A percentile compares a stretch with the other conserved stretches of the same genome.
Conservation (phyloP, 1,139 yeast genomes). For the Eremothecium sinecaudum region DNA sequence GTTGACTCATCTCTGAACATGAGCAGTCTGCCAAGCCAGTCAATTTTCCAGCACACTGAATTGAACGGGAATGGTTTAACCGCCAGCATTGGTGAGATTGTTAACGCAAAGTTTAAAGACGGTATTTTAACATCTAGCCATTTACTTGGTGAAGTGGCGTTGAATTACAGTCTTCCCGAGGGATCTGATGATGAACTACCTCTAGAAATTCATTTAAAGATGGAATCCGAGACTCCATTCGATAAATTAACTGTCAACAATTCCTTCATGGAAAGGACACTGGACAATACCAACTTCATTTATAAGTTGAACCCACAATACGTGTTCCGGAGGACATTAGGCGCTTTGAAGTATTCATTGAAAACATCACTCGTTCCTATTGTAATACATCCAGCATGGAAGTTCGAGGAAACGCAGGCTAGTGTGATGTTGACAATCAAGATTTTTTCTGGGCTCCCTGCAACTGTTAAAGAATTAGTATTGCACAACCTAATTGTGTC, state of each 20-base stretch:
- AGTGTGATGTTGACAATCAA: constrained; percentile 69
- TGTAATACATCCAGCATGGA: constrained; percentile 74
- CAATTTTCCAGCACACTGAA: constrained; percentile 44
- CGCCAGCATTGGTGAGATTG: constrained; percentile 72
- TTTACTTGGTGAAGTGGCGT: constrained; percentile 70
- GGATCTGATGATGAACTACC: constrained; percentile 29
- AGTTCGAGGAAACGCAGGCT: constrained; percentile 74
- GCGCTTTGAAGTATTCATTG: constrained; percentile 64
- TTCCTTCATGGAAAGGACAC: constrained; percentile 32
- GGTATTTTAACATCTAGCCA: constrained; percentile 51
- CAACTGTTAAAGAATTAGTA: constrained; percentile 36
- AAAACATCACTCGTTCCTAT: constrained; percentile 52
- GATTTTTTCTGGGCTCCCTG: constrained; percentile 33
- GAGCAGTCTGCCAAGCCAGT: constrained; percentile 18
- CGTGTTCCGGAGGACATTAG: constrained; percentile 50
- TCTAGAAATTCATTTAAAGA: constrained; percentile 30
- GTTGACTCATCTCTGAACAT: constrained; percentile 32
- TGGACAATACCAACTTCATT: constrained; percentile 19
- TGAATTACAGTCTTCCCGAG: constrained; percentile 42
- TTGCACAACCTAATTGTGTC: constrained; percentile 59
- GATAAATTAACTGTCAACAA: constrained; percentile 33
- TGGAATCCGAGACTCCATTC: constrained; percentile 25
- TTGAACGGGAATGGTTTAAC: constrained; percentile 51
- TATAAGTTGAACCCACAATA: constrained; percentile 31
- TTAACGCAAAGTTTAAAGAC: constrained; percentile 62